Base-by-base conservation (phyloP, 331 rosid genomes). In the Prunus yedoensis region DNA sequence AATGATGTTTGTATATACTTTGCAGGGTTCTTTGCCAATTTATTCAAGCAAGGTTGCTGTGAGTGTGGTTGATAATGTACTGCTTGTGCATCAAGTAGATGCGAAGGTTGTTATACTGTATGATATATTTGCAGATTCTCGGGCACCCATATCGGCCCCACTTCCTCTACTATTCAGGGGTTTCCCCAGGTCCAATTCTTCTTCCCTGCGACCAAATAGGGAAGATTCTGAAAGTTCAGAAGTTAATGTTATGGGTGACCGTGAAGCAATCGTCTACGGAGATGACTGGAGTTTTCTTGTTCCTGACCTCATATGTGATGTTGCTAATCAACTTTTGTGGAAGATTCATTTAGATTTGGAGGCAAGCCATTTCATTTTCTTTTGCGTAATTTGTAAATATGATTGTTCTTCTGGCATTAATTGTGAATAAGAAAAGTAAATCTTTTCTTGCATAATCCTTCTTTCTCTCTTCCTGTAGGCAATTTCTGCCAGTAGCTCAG, bases 121-220 rank as follows among this genome's bases (percentile, higher is more conserved):
- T 77, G 99, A 95, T 63, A 85, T 95, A 74, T 92, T 81, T 85
- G 82, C 88, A 75, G 99, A 95, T 82, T 90, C 96, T 41, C 89
- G 88, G 43, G 97, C 97, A 63, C 96, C 99, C 66, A 88, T 95
- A 85, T 95, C 99, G n/a, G 99, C 97, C 28, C 99, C 99, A 49
- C 97, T 95, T 77, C 97, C 99, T 77, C 78, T 95, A 71, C 73
- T 92, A 73, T 79, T 92, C 78, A 90, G 97, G 86, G 97, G 97
- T 77, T 83, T 88, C 66, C 89, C 93, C 57, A 83, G 94, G 83
- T 80, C 92, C 54, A 78, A 81, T 83, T 65, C 83, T 66, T 77
- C 80, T 84, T 75, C 81, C 75, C 74, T 87, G 77, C 85, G 85
- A 74, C 78, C 82, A 56, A 84, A 87, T 87, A 87, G 88, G 56